A percentile compares a stretch with the other conserved stretches of the same genome.
Evolutionary conservation across 2,329 filamentous ascomycete species (phyloP).

Genomic region (Aspergillus uvarum): DNA sequence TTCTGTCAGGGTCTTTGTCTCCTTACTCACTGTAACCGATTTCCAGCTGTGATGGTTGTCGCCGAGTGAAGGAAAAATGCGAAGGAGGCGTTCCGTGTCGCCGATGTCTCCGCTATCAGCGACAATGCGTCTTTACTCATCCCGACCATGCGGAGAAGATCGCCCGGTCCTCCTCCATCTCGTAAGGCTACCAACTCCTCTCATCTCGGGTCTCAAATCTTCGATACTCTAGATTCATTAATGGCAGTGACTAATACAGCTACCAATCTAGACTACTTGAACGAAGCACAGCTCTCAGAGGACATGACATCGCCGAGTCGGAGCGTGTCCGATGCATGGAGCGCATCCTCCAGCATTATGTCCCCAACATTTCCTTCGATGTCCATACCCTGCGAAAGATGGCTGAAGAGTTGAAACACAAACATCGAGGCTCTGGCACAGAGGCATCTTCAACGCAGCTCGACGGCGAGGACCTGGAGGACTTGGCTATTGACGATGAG

Average conservation of each 20-base stretch:
- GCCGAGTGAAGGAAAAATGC: constrained; percentile 58
- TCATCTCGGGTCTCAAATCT: neutral
- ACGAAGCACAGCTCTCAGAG: constrained; percentile 31
- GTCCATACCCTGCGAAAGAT: constrained; percentile 45
- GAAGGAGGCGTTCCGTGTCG: constrained; percentile 57
- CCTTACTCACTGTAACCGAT: neutral
- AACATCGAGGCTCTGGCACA: constrained; percentile 34
- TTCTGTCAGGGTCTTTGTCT: neutral
- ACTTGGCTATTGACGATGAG: constrained; percentile 44
- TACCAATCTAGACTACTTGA: constrained; percentile 28
- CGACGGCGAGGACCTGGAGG: constrained; percentile 39
- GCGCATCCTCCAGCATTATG: constrained; percentile 49
- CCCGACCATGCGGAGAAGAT: constrained; percentile 36
- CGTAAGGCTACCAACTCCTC: constrained; percentile 25
- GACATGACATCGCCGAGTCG: constrained; percentile 37
- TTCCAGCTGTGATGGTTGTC: constrained; percentile 55
- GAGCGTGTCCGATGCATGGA: constrained; percentile 48
- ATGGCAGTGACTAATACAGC: neutral
- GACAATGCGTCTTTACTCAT: constrained; percentile 52
- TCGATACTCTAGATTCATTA: no score
- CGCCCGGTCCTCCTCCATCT: constrained; percentile 31
- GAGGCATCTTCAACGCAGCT: constrained; percentile 28
- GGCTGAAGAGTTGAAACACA: constrained; percentile 45
- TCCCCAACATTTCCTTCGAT: constrained; percentile 47
- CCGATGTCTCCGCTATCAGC: constrained; percentile 52